Evolutionary conservation across 495 filamentous ascomycete species (phyloP), one percentile per base, ranked within the genome.

Genomic region (Talaromyces ruber): DNA sequence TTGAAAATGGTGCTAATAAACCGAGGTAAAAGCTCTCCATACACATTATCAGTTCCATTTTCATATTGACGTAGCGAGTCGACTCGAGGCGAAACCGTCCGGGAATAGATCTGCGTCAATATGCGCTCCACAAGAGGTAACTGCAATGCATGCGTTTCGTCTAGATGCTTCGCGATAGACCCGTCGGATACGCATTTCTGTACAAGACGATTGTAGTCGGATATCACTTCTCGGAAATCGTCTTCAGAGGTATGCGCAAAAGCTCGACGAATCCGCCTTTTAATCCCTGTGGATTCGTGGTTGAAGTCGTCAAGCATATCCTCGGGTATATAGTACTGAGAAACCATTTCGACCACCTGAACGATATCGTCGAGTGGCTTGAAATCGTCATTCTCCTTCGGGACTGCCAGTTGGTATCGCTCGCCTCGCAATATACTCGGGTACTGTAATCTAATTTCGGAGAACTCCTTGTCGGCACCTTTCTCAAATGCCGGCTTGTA

Each of bases 81-180:
- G 14, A 96, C 91, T 62, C 87, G 82, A 39, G 92, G 92, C 6
- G 92, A 93, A 22, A 98, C 94, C 4, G 90, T 95, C 58, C 94
- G 92, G 64, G 89, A 87, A 74, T 97, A 97, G 6, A 88, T 87
- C 71, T 98, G 94, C 25, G 81, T 87, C 28, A 98, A 79, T 64
- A 98, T 94, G 60, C 89, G 85, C 65, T 89, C 85, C 16, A 93
- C 84, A 53, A 93, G 83, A 39, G 84, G 80, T 24, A 91, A 74
- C 28, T 82, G 81, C 16, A 97, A 77, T 22, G 80, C 74, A 51
- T 87, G 84, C 59, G 82, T 86, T 28, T 73, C 67, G 60, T 87
- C 83, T 58, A 98, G 79, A 65, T 88, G 85, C 65, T 81, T 85
- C 18, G 84, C 79, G 59, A 97, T 82, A 24, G 82, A 85, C 32